Evolutionary conservation across 2,329 filamentous ascomycete species (phyloP).

Genomic region (Calonectria pseudoreteaudii): DNA sequence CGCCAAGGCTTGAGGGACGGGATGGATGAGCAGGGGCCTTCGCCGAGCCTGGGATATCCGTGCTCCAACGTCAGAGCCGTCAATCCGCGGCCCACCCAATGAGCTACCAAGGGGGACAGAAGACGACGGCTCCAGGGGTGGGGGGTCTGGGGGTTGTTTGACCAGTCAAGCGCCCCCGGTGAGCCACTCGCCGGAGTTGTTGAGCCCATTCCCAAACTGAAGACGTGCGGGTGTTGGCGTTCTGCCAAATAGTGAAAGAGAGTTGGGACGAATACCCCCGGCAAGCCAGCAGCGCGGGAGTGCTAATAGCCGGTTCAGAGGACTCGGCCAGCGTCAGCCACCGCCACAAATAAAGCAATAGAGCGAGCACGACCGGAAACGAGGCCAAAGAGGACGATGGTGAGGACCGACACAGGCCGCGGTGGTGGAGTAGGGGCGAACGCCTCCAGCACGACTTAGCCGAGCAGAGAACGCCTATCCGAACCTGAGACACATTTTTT

Average conservation of each 20-base stretch:
- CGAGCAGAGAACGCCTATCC: background rate
- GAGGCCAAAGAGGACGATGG: background rate
- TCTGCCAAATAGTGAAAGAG: background rate
- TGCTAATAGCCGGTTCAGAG: background rate
- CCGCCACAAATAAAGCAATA: background rate
- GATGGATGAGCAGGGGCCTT: constrained; percentile 12
- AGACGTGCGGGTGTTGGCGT: constrained; percentile 3
- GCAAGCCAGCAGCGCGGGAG: background rate
- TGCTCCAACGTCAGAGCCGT: constrained; percentile 9
- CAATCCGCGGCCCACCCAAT: constrained; percentile 9
- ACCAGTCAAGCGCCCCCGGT: background rate
- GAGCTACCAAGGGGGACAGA: constrained; percentile 10
- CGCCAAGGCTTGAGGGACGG: background rate
- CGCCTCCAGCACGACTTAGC: background rate
- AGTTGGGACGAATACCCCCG: constrained; percentile 22
- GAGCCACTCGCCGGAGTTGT: background rate
- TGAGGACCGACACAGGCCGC: background rate
- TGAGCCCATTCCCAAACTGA: constrained; percentile 18
- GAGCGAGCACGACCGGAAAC: background rate
- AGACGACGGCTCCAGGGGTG: constrained; percentile 6
- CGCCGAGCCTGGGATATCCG: constrained; percentile 14
- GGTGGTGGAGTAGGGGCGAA: background rate
- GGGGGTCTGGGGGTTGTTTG: constrained; percentile 15
- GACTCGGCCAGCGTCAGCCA: background rate
- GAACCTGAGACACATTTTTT: background rate